Evolutionary conservation across 2,329 filamentous ascomycete species (phyloP), one percentile per base, ranked within the genome.

Genomic region (Nakataea oryzae): DNA sequence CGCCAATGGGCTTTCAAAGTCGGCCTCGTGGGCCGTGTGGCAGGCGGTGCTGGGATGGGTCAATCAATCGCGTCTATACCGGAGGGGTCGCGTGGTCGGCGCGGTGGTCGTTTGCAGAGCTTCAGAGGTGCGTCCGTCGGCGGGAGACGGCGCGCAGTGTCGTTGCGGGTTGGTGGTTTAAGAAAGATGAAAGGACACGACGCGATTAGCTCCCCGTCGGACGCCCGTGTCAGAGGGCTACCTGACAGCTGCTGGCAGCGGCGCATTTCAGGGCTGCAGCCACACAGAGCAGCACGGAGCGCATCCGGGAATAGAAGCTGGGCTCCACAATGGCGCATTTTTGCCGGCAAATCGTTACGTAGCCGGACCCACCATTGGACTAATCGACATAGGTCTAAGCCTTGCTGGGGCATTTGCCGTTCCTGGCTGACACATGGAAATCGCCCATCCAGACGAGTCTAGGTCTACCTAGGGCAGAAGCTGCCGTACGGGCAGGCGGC

Each of bases 171-270:
- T 28, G 13, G 21, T 60, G 58, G 29, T 59, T 34, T 28, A 28
- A n/a, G 34, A 32, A 32, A 58, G 57, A 58, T 24, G 74, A 76
- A 74, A 77, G 74, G 74, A 76, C 41, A 50, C 41, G 41, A 76
- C 74, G 74, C 75, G 75, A 74, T 73, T 74, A 69, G 70, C 69
- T 67, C 71, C 66, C 72, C 68, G 75, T 75, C 75, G 74, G 69
- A 64, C 59, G 67, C 68, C 65, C 68, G 67, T 67, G 21, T 50
- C 41, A 50, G 41, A 50, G 11, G 41, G 41, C 17, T 9, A n/a
- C n/a, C n/a, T n/a, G 41, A 9, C 41, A 50, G 41, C 41, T 50
- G n/a, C n/a, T n/a, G n/a, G n/a, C n/a, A n/a, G n/a, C 41, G 41
- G 41, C 41, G 21, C 4, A n/a, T 2, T 13, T 5, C 14, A 21